Evolutionary conservation across 345 rosid species (phyloP).

Genomic region (Hypericum androsaemum): DNA sequence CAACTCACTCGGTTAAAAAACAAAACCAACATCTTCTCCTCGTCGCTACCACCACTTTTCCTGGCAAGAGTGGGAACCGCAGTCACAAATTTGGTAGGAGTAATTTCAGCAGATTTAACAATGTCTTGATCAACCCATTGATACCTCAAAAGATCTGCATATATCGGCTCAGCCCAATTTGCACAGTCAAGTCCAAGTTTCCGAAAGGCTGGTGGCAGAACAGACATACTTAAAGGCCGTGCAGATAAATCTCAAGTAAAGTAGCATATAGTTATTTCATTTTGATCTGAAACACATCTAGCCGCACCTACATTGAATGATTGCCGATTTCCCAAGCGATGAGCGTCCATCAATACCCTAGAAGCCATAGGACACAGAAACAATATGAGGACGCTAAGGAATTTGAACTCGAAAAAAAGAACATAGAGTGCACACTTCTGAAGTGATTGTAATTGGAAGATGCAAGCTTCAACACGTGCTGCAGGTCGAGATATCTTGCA

Average conservation of each 20-base stretch:
- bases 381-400: too few relatives aligned
- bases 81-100: not conserved
- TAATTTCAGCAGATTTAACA: not conserved
- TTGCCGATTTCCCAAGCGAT: slow-evolving; percentile 67
- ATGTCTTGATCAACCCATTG: too few relatives aligned
- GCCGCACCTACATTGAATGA: slow-evolving; percentile 71
- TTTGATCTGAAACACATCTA: too few relatives aligned
- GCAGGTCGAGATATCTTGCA: too few relatives aligned
- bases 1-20: slow-evolving; percentile 62
- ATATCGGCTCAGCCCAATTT: slow-evolving; percentile 82
- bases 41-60: slow-evolving; percentile 77
- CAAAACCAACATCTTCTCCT: slow-evolving; percentile 75
- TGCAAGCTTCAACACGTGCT: too few relatives aligned
- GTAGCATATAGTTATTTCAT: slow-evolving; percentile 1
- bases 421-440: too few relatives aligned
- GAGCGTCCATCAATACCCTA: slow-evolving; percentile 83
- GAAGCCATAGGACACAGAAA: not conserved
- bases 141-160: slow-evolving; percentile 64
- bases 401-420: too few relatives aligned
- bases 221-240: not conserved
- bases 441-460: too few relatives aligned
- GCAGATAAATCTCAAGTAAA: not conserved
- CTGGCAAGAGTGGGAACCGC: slow-evolving; percentile 26
- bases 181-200: slow-evolving; percentile 97
- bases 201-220: slow-evolving; percentile 48